phyloP scores from a whole-genome alignment of 108 stramenopile species.

The Fragilaria radians region DNA sequence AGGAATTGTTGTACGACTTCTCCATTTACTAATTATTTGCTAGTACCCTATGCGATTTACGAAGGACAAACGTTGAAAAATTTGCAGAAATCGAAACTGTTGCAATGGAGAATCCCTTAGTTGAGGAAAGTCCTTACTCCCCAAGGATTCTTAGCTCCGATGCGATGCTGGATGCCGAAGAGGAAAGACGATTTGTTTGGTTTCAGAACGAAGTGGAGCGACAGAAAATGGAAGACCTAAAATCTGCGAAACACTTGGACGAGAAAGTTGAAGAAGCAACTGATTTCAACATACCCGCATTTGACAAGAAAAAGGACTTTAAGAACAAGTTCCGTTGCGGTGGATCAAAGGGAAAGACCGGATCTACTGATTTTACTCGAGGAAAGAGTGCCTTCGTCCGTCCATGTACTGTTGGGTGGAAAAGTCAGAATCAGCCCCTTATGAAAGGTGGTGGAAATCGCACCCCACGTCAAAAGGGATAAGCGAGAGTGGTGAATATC shows the following conservation, averaged over 20 bases:
- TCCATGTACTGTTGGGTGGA: background rate
- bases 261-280: background rate
- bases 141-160: background rate
- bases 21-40: no score
- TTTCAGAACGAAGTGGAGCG: background rate
- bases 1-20: no score
- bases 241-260: background rate
- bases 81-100: no score
- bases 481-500: no score
- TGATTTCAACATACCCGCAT: background rate
- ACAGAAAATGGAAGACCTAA: background rate
- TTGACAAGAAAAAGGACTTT: background rate
- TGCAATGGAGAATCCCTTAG: no score
- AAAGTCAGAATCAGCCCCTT: background rate
- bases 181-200: background rate
- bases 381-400: background rate
- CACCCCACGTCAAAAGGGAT: background rate
- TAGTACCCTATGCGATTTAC: no score
- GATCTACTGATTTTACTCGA: background rate
- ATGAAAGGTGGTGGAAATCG: constrained; percentile 1
- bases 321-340: background rate
- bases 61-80: no score
- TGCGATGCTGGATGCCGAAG: background rate
- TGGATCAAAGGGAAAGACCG: background rate
- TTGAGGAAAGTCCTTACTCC: background rate